A percentile compares a stretch with the other conserved stretches of the same genome.
phyloP scores from a whole-genome alignment of 176 grass and related monocot genomes.

The Eragrostis curvula region DNA sequence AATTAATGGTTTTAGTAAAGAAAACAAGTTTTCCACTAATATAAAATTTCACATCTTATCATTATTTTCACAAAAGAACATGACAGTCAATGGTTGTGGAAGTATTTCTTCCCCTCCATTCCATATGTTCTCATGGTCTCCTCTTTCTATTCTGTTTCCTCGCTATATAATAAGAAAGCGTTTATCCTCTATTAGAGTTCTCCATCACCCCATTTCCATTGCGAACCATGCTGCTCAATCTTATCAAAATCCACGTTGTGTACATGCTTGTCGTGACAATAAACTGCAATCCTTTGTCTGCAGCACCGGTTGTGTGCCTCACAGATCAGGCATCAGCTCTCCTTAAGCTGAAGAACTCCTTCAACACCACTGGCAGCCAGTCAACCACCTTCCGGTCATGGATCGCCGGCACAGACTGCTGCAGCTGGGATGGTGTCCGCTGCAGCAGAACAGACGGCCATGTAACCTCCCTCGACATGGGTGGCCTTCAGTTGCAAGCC shows the following conservation, averaged over 20 bases:
- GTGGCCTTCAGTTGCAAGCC: not conserved
- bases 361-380: not conserved
- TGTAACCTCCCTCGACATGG: conserved; percentile 44
- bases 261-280: not conserved
- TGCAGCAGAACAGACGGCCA: conserved; percentile 18
- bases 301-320: not conserved
- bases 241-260: not conserved
- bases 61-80: not conserved
- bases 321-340: not conserved
- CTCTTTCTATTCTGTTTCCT: not conserved
- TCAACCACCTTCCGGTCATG: not conserved
- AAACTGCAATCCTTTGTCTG: not conserved
- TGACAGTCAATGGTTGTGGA: not conserved
- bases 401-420: not conserved
- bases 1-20: not conserved
- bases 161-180: not conserved
- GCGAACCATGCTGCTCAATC: not conserved
- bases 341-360: not conserved
- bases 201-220: not conserved
- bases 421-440: not conserved
- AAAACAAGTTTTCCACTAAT: not conserved
- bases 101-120: not conserved
- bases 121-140: not conserved
- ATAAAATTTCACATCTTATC: not conserved
- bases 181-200: not conserved